Base-by-base conservation (phyloP, 805 yeast genomes). In the Saccharomycopsis malanga region DNA sequence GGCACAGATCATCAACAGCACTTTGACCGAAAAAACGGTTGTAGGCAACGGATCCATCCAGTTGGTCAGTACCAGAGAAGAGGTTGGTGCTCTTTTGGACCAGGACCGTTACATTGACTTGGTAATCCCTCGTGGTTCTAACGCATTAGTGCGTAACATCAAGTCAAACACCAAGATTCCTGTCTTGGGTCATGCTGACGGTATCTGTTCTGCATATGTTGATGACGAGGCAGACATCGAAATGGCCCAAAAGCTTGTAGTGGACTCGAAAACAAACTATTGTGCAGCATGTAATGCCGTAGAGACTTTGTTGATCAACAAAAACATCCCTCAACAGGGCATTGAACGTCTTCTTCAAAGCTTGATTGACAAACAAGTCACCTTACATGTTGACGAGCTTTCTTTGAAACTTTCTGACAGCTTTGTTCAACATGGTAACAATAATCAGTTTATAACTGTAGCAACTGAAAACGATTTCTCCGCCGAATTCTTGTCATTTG, bases 231-330 rank as follows among this genome's bases (percentile, higher is more conserved):
- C 93, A 4, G 91, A 88, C 58, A 53, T 85, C 10, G 75, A 64
- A 12, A 88, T 86, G 77, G 95, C 97, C 0, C 70, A 74, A 29
- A 76, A 77, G 48, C 77, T 93, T 25, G 71, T 79, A 4, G 76
- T 87, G 23, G 99, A 93, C 64, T 76, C 96, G 3, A 93, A 93
- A 66, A 87, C 96, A 0, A 89, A 88, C 64, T 93, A 93, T 62
- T 97, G 98, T 42, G 98, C 98, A 10, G 99, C 96, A n/a, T 93
- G 99, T 65, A 93, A 93, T 62, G 97, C 98, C 5, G 91, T 78
- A 46, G 99, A 93, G 64, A 87, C 93, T 29, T 65, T 93, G 25
- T 72, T 93, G 48, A 65, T 94, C 40, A 74, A 83, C 63, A 66
- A 70, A 43, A 60, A 56, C 49, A 62, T 62, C 55, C 69, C 60